Conservation (phyloP, 768 basidiomycete species). For the Macrolepiota albuminosa region DNA sequence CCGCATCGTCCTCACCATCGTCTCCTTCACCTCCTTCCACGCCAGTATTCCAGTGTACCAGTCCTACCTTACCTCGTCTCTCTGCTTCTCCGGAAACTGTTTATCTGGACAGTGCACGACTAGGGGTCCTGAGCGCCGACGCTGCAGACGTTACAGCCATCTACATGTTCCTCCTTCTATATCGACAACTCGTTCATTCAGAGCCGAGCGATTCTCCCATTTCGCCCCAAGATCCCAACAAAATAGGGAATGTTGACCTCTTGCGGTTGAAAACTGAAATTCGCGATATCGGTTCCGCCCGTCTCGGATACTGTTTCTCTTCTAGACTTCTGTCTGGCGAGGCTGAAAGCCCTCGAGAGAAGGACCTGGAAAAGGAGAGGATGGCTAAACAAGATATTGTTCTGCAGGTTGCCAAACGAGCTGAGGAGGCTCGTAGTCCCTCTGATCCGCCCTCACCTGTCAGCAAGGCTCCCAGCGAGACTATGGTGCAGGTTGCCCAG, state of each 20-base stretch:
- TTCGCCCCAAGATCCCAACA: slow-evolving; percentile 25
- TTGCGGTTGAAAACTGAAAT: slow-evolving; percentile 69
- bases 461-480: slow-evolving; percentile 40
- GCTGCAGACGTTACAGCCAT: slow-evolving; percentile 69
- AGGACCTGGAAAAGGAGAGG: slow-evolving; percentile 50
- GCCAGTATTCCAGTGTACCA: slow-evolving; percentile 23
- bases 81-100: slow-evolving; percentile 69
- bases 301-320: slow-evolving; percentile 58
- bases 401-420: slow-evolving; percentile 72
- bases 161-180: slow-evolving; percentile 79
- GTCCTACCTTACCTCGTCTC: slow-evolving; percentile 25
- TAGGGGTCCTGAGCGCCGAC: slow-evolving; percentile 63
- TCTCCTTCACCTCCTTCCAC: slow-evolving; percentile 23
- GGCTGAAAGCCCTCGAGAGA: slow-evolving; percentile 15
- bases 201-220: slow-evolving; percentile 29
- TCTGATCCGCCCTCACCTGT: slow-evolving; percentile 22
- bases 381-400: slow-evolving; percentile 59
- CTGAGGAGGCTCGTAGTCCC: slow-evolving; percentile 38
- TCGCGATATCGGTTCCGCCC: slow-evolving; percentile 60
- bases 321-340: slow-evolving; percentile 21
- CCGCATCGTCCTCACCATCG: slow-evolving; percentile 29
- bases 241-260: slow-evolving; percentile 50
- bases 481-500: slow-evolving; percentile 54
- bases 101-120: slow-evolving; percentile 72
- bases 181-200: slow-evolving; percentile 66